Evolutionary conservation across 805 yeast species (phyloP), one percentile per base, ranked within the genome.

Genomic region (Babjeviella inositovora): DNA sequence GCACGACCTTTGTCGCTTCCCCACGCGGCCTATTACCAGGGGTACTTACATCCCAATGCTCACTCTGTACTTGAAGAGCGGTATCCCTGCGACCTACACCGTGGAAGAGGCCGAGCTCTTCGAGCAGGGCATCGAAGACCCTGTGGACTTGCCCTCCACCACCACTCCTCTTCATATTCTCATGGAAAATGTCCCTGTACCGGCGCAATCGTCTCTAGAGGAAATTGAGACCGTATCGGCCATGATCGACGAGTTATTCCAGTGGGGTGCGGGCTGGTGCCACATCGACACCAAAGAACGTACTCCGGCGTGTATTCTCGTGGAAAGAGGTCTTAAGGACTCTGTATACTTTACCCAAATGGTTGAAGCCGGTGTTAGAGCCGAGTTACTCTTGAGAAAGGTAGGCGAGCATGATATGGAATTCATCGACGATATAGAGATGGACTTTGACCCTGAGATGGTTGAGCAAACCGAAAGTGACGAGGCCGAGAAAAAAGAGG

Each of bases 211-310:
- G 2, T 37, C 47, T 0, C 27, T 28, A 4, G 56, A 47, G 0
- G 76, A 68, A 26, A 54, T 57, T 26, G 32, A 41, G 1, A 23
- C 21, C 3, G 53, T 66, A 1, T 59, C 72, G 1, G 43, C 48
- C 8, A 58, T 85, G 69, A 69, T 81, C 28, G 65, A 67, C 14
- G 59, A 55, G 11, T 45, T 85, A 28, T 73, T 85, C 32, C 70
- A 79, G 38, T 75, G 70, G 41, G 96, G 96, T 14, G 94, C 93
- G 0, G 93, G 92, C 7, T 85, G 96, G 96, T 73, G 76, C 45
- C 57, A 79, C 34, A 53, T 70, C 3, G 92, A 84, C 42, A 62
- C 56, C 28, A 64, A 72, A 25, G 58, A 68, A 33, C 71, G 72
- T 30, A 80, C 95, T 0, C 82, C 95, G 0, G 97, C 93, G 2